These are phyloP conservation scores for Erysimum cheiranthoides DNA, from an alignment of 345 rosid genomes.

Conservation along the genomic window DNA sequence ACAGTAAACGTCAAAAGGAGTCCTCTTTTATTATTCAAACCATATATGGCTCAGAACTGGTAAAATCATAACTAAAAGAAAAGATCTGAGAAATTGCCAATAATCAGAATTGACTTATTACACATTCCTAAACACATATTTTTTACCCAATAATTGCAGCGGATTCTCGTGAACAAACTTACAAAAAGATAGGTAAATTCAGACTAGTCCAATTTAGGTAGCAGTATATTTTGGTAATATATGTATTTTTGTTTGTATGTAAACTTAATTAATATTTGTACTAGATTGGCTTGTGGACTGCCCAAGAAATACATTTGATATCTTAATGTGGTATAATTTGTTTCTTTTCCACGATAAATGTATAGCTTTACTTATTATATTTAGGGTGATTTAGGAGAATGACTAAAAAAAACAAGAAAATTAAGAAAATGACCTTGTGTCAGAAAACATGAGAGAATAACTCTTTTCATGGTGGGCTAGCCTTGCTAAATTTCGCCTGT, in stretches of 20 bases:
- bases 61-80: neutral
- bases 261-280: slow-evolving; percentile 31
- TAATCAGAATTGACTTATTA: slow-evolving; percentile 21
- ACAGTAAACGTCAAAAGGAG: neutral
- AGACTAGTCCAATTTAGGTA: slow-evolving; percentile 34
- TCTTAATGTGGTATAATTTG: slow-evolving; percentile 37
- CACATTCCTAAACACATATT: slow-evolving; percentile 21
- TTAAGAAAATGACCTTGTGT: too few species aligned
- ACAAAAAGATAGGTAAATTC: slow-evolving; percentile 41
- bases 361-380: slow-evolving; percentile 42
- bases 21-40: neutral
- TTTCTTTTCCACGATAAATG: slow-evolving; percentile 10
- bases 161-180: slow-evolving; percentile 39
- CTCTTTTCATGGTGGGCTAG: too few species aligned
- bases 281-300: slow-evolving; percentile 68
- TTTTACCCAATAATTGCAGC: slow-evolving; percentile 22
- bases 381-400: too few species aligned
- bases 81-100: neutral
- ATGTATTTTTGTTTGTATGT: slow-evolving; percentile 31
- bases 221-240: slow-evolving; percentile 14
- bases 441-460: too few species aligned
- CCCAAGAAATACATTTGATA: slow-evolving; percentile 64
- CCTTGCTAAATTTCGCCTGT: too few species aligned
- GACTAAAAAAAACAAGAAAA: too few species aligned
- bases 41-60: neutral